A percentile compares a stretch with the other conserved stretches of the same genome.
These are phyloP conservation scores for Paracoccidioides lutzii DNA, from an alignment of 2,329 filamentous ascomycete genomes.

Conservation along the genomic window DNA sequence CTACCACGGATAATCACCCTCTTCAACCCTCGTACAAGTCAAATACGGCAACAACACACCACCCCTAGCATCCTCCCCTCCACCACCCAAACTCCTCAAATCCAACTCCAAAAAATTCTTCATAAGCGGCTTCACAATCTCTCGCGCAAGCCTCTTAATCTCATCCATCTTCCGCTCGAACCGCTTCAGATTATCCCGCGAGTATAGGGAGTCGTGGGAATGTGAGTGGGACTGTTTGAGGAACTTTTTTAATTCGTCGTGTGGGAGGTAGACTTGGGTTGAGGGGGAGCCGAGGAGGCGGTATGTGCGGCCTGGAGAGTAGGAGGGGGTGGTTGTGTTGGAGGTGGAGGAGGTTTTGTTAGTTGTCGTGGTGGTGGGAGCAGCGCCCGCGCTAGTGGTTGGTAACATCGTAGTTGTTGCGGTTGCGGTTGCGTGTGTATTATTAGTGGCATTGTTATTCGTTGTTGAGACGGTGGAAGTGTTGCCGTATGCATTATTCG, in stretches of 20 bases:
- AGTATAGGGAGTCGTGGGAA: constrained; percentile 48
- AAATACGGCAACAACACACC: constrained; percentile 41
- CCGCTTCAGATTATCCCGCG: constrained; percentile 66
- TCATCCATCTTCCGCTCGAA: constrained; percentile 85
- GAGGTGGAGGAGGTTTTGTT: constrained; percentile 4
- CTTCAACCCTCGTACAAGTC: constrained; percentile 51
- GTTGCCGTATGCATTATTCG: not conserved
- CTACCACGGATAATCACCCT: constrained; percentile 52
- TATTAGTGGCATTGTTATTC: not conserved
- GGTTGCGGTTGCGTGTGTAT: constrained; percentile 5
- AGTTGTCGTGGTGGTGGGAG: constrained; percentile 13
- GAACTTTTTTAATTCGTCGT: constrained; percentile 84
- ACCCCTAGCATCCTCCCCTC: constrained; percentile 13
- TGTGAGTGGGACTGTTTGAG: constrained; percentile 58
- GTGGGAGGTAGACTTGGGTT: constrained; percentile 54
- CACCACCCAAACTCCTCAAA: constrained; percentile 32
- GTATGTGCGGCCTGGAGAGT: constrained; percentile 55
- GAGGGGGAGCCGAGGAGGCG: constrained; percentile 56
- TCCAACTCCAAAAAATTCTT: constrained; percentile 74
- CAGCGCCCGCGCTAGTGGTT: constrained; percentile 4
- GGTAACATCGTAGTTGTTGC: not conserved
- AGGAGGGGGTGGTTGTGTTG: constrained; percentile 11
- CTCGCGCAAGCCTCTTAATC: constrained; percentile 69
- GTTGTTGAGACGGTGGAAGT: not conserved
- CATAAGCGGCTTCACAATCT: constrained; percentile 75